Base-by-base conservation (phyloP, 2,329 filamentous ascomycete genomes). In the Cercospora berteroae region DNA sequence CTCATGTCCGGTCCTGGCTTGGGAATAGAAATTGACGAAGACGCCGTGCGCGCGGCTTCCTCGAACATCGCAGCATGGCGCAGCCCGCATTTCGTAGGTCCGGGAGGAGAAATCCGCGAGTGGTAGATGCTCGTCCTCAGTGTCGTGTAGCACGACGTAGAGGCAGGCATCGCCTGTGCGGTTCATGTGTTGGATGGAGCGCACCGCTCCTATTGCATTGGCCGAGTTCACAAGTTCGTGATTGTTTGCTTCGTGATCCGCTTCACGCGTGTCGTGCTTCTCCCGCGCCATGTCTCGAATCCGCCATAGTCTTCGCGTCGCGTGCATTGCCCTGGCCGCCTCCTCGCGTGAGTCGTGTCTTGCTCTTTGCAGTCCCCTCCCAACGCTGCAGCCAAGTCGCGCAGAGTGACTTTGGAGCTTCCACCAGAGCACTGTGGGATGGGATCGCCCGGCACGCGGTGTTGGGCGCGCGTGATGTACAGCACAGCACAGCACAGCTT, bases 91-190 rank as follows among this genome's bases (percentile, higher is more conserved):
- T 92, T 92, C 72, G 84, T 86, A 71, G 90, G 89, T 0, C 87
- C 87, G 0, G 89, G 89, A 66, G 88, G 88, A 1, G 84, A 87
- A 66, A 82, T 90, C 60, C 80, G 89, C 58, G 90, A 92, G 76
- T 92, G 89, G 89, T 92, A 67, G 39, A 27, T 27, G 29, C 48
- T 23, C 57, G n/a, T 42, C 57, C 31, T 33, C 57, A 59, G 48
- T 13, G 29, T 2, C 55, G n/a, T 20, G 55, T 56, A 31, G 52
- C 23, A 23, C 44, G 52, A 27, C 23, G 2, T 27, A 27, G 48
- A 52, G 18, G 25, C 4, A 4, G 58, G n/a, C 31, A 42, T 60
- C 58, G 36, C 36, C 36, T 48, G 44, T 9, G 48, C 23, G 27
- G 23, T 55, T 5, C 9, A 55, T 25, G 18, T n/a, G 44, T 12